Evolutionary conservation across 805 yeast species (phyloP), one percentile per base, ranked within the genome.

Genomic region (Brettanomyces naardenensis): DNA sequence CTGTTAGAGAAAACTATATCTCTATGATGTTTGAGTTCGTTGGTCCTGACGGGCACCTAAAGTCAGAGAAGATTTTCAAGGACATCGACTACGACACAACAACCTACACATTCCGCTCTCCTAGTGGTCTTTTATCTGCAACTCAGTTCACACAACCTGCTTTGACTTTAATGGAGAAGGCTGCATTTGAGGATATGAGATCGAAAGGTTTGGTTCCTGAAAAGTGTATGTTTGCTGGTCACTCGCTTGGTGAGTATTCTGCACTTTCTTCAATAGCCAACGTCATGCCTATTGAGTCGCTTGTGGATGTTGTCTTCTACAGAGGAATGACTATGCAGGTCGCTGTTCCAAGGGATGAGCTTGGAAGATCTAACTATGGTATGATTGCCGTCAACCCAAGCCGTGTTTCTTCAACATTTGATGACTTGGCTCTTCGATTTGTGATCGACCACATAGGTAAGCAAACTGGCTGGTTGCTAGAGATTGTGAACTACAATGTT

Each of bases 271-370:
- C 98, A 20, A 72, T 92, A 55, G 98, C 96, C 38, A 95, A 92
- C 61, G 97, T 94, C 42, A 90, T 92, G 97, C 95, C 97, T 35
- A 88, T 92, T 53, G 98, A 92, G 69, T 83, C 95, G 5, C 73
- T 90, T 51, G 97, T 90, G 45, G 97, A 90, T 63, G 95, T 90
- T 62, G 97, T 90, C 38, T 92, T 92, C 75, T 94, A 92, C 76
- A 82, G 99, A 73, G 99, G 99, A 75, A 92, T 92, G 97, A 94
- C 99, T 35, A 92, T 92, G 99, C 98, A 92, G 71, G 98, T 92
- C 48, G 98, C 98, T 34, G 99, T 92, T 49, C 97, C 97, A 60
- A 83, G 99, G 70, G 99, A 92, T 65, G 75, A 79, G 39, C 60
- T 66, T 36, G 99, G 99, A 35, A 83, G 97, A 68, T 92, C 98